A percentile compares a stretch with the other conserved stretches of the same genome.
Evolutionary conservation across 345 rosid species (phyloP).

Genomic region (Toxicodendron radicans): DNA sequence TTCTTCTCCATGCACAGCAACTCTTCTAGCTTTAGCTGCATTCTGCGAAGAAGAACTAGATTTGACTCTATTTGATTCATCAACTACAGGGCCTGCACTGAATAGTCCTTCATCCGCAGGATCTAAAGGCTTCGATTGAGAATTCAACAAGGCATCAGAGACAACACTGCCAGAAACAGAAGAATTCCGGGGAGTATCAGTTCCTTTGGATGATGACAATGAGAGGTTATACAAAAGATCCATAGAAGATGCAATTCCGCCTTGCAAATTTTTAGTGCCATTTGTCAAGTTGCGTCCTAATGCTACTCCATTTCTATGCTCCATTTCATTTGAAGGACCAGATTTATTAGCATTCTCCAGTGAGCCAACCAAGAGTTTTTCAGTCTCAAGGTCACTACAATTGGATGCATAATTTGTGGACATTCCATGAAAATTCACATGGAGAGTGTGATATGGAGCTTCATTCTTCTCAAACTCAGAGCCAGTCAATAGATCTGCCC

Average conservation of each 20-base stretch:
- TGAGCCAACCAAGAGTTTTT: not conserved
- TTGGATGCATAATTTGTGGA: constrained; percentile 2
- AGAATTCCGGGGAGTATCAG: constrained; percentile 16
- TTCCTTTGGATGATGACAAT: constrained; percentile 22
- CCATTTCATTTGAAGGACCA: constrained; percentile 20
- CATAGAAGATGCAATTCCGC: constrained; percentile 25
- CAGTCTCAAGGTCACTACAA: constrained; percentile 3
- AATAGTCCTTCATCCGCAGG: constrained; percentile 14
- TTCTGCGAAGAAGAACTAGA: constrained; percentile 15
- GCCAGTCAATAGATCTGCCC: constrained; percentile 23
- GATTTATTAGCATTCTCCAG: constrained; percentile 7
- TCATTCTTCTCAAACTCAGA: constrained; percentile 2
- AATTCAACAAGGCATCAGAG: constrained; percentile 16
- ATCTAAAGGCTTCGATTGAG: constrained; percentile 18
- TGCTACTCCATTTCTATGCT: not conserved
- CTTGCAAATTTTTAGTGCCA: constrained; percentile 8
- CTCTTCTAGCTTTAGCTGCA: constrained; percentile 6
- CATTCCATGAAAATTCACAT: not conserved
- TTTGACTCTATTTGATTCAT: constrained; percentile 16
- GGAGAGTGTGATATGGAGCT: constrained; percentile 1
- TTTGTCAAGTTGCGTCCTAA: not conserved
- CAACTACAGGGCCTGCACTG: constrained; percentile 9
- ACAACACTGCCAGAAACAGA: constrained; percentile 5
- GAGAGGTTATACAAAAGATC: constrained; percentile 33
- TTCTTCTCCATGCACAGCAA: constrained; percentile 21